Evolutionary conservation across 225 moss, liverwort and hornwort species (phyloP).

Genomic region (Thuidium tamariscinum): DNA sequence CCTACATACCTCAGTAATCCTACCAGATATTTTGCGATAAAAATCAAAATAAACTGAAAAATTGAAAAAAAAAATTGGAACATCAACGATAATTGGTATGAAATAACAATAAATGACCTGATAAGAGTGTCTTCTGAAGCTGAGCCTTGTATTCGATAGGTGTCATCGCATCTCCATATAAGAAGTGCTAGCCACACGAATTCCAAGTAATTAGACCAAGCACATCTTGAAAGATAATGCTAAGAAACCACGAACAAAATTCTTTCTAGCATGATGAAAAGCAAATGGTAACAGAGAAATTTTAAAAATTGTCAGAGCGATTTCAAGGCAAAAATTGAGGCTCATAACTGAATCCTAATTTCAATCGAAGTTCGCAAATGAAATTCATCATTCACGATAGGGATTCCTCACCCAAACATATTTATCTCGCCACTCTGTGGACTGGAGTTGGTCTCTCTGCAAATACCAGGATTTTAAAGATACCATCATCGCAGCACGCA

Average conservation of each 20-base stretch:
- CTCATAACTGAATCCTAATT: neutral
- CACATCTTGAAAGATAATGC: neutral
- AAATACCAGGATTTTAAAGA: conserved; percentile 50
- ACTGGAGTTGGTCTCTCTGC: conserved; percentile 61
- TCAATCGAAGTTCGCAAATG: neutral
- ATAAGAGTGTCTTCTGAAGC: conserved; percentile 50
- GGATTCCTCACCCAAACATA: conserved; percentile 41
- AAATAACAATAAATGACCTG: conserved; percentile 8
- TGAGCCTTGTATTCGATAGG: conserved; percentile 53
- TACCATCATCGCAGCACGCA: conserved; percentile 37
- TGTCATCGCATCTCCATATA: conserved; percentile 29
- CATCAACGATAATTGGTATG: neutral
- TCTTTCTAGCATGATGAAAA: neutral
- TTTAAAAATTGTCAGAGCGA: neutral
- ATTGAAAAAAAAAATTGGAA: neutral
- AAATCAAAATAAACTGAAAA: neutral
- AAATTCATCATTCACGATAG: neutral
- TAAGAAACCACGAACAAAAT: neutral
- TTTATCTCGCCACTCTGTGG: conserved; percentile 40
- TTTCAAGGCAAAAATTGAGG: neutral
- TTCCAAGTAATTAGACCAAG: neutral
- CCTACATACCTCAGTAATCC: neutral
- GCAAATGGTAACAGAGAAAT: neutral
- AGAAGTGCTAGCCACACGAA: conserved; percentile 47
- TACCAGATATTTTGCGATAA: neutral